Evolutionary conservation across 2,329 filamentous ascomycete genomes (phyloP).

Genomic region (Cephalotrichum gorgonifer): DNA sequence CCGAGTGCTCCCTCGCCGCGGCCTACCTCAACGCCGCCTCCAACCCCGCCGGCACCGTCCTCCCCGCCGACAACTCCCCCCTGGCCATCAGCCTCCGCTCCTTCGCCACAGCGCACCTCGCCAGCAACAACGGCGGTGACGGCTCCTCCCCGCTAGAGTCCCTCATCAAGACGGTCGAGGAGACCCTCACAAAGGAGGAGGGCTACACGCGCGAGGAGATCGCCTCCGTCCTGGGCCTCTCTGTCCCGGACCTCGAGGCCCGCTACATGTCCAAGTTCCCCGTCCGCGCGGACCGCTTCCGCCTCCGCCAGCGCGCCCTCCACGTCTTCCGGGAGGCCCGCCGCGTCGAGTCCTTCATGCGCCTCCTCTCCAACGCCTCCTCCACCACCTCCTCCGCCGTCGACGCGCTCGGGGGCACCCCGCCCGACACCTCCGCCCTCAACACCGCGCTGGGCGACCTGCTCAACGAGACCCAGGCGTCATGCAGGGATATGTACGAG

Average conservation of each 20-base stretch:
- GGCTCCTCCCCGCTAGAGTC: conserved; percentile 22
- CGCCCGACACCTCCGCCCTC: conserved; percentile 45
- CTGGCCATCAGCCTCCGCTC: conserved; percentile 75
- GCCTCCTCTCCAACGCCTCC: conserved; percentile 53
- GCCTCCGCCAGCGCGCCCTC: conserved; percentile 73
- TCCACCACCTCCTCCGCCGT: conserved; percentile 14
- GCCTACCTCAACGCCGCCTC: conserved; percentile 50
- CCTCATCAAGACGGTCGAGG: conserved; percentile 24
- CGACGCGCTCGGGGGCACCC: conserved; percentile 18
- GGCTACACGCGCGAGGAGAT: conserved; percentile 88
- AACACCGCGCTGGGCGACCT: conserved; percentile 66
- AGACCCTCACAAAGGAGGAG: conserved; percentile 64
- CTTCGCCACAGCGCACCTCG: conserved; percentile 77
- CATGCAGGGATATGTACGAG: conserved; percentile 78
- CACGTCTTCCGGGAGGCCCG: conserved; percentile 88
- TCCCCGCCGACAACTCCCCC: conserved; percentile 71
- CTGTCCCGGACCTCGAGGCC: conserved; percentile 60
- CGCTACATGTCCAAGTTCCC: conserved; percentile 83
- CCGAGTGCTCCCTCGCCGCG: conserved; percentile 87
- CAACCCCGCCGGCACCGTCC: conserved; percentile 43
- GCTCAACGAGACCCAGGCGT: conserved; percentile 82
- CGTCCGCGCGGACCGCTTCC: conserved; percentile 78
- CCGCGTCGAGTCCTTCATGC: conserved; percentile 75
- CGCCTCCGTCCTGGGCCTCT: conserved; percentile 57
- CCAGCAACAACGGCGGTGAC: too few relatives aligned